A percentile compares a stretch with the other conserved stretches of the same genome.
These are phyloP conservation scores for Serpula lacrymans DNA, from an alignment of 768 basidiomycete species.

Conservation along the genomic window DNA sequence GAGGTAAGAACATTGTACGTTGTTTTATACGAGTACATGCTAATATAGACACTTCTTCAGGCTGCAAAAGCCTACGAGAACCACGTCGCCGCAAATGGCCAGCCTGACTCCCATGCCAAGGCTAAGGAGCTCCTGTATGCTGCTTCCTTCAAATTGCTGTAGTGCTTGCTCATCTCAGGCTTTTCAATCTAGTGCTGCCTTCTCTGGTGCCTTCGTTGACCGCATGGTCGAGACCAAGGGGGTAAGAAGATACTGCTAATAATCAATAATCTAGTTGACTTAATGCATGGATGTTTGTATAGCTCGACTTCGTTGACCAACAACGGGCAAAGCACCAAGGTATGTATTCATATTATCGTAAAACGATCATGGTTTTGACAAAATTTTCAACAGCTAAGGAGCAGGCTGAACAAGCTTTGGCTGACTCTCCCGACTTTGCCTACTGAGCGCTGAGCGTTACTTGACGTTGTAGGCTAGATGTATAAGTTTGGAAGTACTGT, in stretches of 20 bases:
- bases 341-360: background rate
- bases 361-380: background rate
- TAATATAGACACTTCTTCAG: no score
- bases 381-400: background rate
- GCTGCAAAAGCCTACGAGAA: conserved; percentile 17
- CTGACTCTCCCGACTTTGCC: no score
- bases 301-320: background rate
- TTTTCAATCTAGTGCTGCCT: conserved; percentile 10
- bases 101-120: conserved; percentile 16
- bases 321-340: background rate
- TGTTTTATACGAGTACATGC: no score
- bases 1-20: conserved; percentile 3
- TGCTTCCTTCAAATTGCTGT: background rate
- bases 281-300: no score
- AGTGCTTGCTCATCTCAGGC: background rate
- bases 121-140: conserved; percentile 18
- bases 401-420: no score
- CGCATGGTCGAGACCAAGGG: conserved; percentile 17
- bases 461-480: no score
- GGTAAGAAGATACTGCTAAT: background rate
- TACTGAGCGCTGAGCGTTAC: no score
- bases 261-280: no score
- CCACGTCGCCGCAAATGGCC: conserved; percentile 8
- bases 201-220: conserved; percentile 5
- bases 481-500: no score